Evolutionary conservation across 257 asterid genomes (phyloP).

Genomic region (Solanum ahanhuiri): DNA sequence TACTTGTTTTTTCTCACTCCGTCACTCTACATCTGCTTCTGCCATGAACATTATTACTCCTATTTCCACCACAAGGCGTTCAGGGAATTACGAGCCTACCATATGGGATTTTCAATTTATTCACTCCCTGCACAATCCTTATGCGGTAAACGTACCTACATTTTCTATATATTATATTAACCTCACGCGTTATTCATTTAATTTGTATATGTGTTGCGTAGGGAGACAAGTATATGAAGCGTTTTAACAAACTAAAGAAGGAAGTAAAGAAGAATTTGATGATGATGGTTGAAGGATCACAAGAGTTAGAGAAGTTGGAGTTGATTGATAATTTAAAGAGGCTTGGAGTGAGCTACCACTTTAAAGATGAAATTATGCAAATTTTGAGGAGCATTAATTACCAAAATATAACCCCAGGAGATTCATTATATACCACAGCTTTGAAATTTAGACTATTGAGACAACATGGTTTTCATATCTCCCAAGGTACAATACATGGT

Average conservation of each 20-base stretch:
- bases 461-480: neutral
- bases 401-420: neutral
- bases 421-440: conserved; percentile 12
- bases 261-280: conserved; percentile 8
- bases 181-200: no score
- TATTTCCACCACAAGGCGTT: neutral
- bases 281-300: neutral
- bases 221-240: conserved; percentile 9
- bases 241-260: conserved; percentile 1
- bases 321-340: conserved; percentile 25
- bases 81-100: neutral
- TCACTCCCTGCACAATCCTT: neutral
- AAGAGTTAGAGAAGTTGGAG: conserved; percentile 5
- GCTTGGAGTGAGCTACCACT: conserved; percentile 25
- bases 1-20: no score
- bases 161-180: no score
- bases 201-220: neutral
- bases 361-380: conserved; percentile 13
- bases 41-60: no score
- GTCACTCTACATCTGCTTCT: no score
- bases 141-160: no score
- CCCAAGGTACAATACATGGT: neutral
- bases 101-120: neutral
- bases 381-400: neutral
- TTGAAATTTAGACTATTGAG: conserved; percentile 22